These are phyloP conservation scores for Sugiyamaella paludigena DNA, from an alignment of 1,139 yeast genomes.

Conservation along the genomic window DNA sequence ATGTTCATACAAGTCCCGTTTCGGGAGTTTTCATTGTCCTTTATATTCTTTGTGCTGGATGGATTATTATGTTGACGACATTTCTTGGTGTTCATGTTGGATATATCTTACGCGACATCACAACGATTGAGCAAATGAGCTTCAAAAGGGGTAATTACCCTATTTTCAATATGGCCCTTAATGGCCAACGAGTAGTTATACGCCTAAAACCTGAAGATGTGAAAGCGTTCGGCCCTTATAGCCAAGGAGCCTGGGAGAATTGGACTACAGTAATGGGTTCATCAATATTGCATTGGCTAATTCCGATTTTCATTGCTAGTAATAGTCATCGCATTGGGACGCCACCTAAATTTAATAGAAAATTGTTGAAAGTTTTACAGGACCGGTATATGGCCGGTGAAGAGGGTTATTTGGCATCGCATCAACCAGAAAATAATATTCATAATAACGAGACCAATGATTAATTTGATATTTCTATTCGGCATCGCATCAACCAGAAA, in stretches of 20 bases:
- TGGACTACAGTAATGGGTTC: slow-evolving; percentile 39
- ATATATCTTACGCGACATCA: slow-evolving; percentile 32
- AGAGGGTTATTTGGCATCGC: slow-evolving; percentile 28
- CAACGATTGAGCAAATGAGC: slow-evolving; percentile 40
- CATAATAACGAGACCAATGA: not conserved
- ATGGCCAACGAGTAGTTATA: slow-evolving; percentile 30
- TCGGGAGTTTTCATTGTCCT: slow-evolving; percentile 29
- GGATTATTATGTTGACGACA: slow-evolving; percentile 27
- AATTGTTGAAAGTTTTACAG: slow-evolving; percentile 25
- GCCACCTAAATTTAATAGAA: slow-evolving; percentile 25
- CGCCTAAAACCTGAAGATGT: slow-evolving; percentile 24
- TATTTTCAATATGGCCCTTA: slow-evolving; percentile 32
- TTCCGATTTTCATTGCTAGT: slow-evolving; percentile 30
- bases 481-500: slow-evolving; percentile 15
- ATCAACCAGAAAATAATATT: slow-evolving; percentile 9
- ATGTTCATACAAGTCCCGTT: slow-evolving; percentile 24
- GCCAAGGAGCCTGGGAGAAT: slow-evolving; percentile 34
- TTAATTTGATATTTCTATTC: no score
- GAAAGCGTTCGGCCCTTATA: slow-evolving; percentile 33
- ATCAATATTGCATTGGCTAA: slow-evolving; percentile 35
- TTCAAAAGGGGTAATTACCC: slow-evolving; percentile 27
- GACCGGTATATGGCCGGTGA: slow-evolving; percentile 24
- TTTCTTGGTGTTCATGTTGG: slow-evolving; percentile 34
- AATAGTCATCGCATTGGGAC: not conserved
- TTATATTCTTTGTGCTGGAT: slow-evolving; percentile 32